Conservation (phyloP, 2,329 filamentous ascomycete species). For the Ceratocystis papillata region DNA sequence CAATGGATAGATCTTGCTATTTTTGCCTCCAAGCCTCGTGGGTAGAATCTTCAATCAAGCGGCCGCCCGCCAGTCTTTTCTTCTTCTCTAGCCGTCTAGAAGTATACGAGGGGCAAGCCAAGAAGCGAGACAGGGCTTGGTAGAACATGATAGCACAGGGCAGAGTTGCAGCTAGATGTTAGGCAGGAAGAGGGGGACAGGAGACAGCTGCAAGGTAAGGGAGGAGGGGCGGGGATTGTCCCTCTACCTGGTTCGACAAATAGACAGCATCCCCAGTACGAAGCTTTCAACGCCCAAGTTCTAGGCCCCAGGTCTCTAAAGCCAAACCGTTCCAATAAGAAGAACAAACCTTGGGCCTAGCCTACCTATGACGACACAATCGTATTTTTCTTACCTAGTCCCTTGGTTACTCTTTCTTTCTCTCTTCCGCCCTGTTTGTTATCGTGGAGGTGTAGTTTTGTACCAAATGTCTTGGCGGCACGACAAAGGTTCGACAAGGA, state of each 20-base stretch:
- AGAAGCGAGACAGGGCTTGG: neutral
- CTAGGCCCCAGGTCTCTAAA: neutral
- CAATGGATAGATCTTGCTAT: neutral
- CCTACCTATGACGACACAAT: slow-evolving; percentile 1
- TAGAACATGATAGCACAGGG: neutral
- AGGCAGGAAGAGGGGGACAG: neutral
- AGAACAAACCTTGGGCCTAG: neutral
- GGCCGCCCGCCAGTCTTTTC: no score
- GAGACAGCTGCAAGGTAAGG: neutral
- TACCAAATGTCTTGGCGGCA: neutral
- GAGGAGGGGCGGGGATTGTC: neutral
- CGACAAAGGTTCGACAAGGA: slow-evolving; percentile 11
- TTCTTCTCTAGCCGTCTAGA: neutral
- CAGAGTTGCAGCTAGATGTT: neutral
- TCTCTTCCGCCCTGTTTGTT: neutral
- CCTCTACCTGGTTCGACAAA: no score
- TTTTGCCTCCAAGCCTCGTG: slow-evolving; percentile 1
- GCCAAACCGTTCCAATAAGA: neutral
- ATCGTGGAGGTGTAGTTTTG: slow-evolving; percentile 5
- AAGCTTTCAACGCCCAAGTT: no score
- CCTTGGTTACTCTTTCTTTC: neutral
- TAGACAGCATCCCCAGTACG: no score
- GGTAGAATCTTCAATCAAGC: neutral
- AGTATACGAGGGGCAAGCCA: neutral
- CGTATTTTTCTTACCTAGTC: neutral